A percentile compares a stretch with the other conserved stretches of the same genome.
phyloP scores from a whole-genome alignment of 2,329 filamentous ascomycete species.

The Proliferodiscus dingleyae region DNA sequence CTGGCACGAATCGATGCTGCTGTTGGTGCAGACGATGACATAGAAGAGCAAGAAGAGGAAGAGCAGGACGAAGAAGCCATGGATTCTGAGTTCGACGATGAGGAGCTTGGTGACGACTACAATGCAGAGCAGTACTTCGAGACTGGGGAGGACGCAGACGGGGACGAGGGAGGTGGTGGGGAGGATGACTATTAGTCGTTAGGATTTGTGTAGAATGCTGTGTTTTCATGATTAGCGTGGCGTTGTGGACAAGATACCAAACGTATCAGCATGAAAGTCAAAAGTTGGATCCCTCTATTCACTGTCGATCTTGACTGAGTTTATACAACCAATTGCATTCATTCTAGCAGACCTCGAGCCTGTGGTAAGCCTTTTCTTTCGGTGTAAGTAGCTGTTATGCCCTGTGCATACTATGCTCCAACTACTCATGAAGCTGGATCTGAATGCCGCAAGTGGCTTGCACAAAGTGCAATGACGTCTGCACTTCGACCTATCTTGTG shows the following conservation, averaged over 20 bases:
- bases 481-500: too few species aligned
- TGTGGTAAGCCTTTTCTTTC: too few species aligned
- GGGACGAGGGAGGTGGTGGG: conserved; percentile 47
- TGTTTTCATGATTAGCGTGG: conserved; percentile 7
- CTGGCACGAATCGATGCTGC: conserved; percentile 23
- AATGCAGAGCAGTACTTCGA: conserved; percentile 62
- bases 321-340: too few species aligned
- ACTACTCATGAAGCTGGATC: too few species aligned
- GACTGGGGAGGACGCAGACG: conserved; percentile 49
- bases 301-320: too few species aligned
- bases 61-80: conserved; percentile 36
- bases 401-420: too few species aligned
- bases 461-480: too few species aligned
- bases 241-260: conserved; percentile 4
- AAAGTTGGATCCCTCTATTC: too few species aligned
- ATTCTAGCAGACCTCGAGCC: too few species aligned
- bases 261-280: background rate
- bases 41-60: conserved; percentile 33
- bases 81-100: conserved; percentile 56
- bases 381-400: too few species aligned
- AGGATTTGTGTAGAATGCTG: background rate
- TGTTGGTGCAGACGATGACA: conserved; percentile 28
- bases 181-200: conserved; percentile 23
- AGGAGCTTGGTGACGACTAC: conserved; percentile 57
- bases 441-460: too few species aligned